A percentile compares a stretch with the other conserved stretches of the same genome.
Evolutionary conservation across 495 filamentous ascomycete genomes (phyloP).

Genomic region (Neurospora sp.): DNA sequence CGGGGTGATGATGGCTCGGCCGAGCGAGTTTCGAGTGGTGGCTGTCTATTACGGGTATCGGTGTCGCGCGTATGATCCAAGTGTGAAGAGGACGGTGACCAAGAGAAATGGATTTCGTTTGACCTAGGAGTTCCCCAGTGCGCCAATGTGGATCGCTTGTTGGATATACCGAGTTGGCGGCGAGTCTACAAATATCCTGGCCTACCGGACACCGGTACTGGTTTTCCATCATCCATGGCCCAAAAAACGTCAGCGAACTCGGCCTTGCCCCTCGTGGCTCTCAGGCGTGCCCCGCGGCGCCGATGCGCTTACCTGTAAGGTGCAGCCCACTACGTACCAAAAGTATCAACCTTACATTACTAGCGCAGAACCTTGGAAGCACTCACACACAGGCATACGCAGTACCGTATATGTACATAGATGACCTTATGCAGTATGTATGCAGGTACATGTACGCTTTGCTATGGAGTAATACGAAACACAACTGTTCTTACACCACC

Average conservation of each 20-base stretch:
- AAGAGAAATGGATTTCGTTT: neutral
- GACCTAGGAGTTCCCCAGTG: neutral
- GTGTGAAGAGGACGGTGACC: neutral
- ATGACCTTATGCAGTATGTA: neutral
- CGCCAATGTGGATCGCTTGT: neutral
- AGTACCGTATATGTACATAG: neutral
- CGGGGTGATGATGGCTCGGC: neutral
- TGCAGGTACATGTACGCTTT: neutral
- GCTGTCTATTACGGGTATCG: neutral
- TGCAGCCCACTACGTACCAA: neutral
- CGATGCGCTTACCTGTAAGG: neutral
- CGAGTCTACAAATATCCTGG: neutral
- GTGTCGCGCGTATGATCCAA: neutral
- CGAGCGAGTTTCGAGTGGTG: neutral
- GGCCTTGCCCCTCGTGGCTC: neutral
- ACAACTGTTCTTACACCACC: neutral
- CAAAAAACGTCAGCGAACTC: neutral
- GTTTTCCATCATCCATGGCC: neutral
- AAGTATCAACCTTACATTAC: neutral
- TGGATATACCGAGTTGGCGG: neutral
- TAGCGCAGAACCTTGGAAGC: neutral
- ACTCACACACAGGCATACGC: neutral
- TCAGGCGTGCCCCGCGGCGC: neutral
- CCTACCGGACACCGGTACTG: neutral
- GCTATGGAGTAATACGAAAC: neutral